A percentile compares a stretch with the other conserved stretches of the same genome.
phyloP scores from a whole-genome alignment of 2,329 filamentous ascomycete genomes.

The Diplodia mutila region DNA sequence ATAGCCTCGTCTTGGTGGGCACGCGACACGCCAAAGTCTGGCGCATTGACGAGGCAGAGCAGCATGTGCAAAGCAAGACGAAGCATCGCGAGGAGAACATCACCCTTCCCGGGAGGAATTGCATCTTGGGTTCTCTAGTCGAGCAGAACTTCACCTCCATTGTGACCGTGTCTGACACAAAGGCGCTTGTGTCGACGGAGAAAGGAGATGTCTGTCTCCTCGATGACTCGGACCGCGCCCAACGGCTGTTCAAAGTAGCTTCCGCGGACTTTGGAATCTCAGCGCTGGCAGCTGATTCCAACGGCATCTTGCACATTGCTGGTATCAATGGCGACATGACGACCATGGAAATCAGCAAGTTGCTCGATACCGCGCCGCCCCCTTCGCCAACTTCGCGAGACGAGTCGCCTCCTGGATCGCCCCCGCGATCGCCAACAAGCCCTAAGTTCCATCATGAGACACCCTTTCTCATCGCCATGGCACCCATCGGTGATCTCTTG shows the following conservation, averaged over 20 bases:
- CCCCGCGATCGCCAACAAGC: conserved; percentile 23
- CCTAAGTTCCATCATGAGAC: conserved; percentile 30
- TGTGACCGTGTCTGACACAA: conserved; percentile 69
- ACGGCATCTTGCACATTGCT: conserved; percentile 67
- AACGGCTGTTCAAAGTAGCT: conserved; percentile 69
- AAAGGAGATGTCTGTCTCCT: conserved; percentile 87
- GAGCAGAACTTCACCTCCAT: conserved; percentile 85
- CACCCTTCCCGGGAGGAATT: conserved; percentile 84
- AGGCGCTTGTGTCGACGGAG: conserved; percentile 84
- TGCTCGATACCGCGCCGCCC: conserved; percentile 39
- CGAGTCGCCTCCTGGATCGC: conserved; percentile 36
- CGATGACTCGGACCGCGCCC: conserved; percentile 73
- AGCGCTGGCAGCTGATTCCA: conserved; percentile 64
- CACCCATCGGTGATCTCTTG: conserved; percentile 42
- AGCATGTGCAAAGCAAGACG: conserved; percentile 56
- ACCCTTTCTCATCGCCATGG: conserved; percentile 44
- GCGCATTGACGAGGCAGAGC: conserved; percentile 72
- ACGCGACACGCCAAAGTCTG: conserved; percentile 93
- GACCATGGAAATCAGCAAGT: conserved; percentile 47
- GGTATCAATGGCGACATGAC: conserved; percentile 65
- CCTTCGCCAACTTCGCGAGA: conserved; percentile 42
- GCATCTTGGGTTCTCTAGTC: conserved; percentile 77
- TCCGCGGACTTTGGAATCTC: conserved; percentile 69
- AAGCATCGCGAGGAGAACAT: conserved; percentile 51
- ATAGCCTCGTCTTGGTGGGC: conserved; percentile 80